Percentiles rank a stretch among this genome's conserved stretches.
Conservation (phyloP, 345 rosid genomes). For the Lenwebbia sp. region DNA sequence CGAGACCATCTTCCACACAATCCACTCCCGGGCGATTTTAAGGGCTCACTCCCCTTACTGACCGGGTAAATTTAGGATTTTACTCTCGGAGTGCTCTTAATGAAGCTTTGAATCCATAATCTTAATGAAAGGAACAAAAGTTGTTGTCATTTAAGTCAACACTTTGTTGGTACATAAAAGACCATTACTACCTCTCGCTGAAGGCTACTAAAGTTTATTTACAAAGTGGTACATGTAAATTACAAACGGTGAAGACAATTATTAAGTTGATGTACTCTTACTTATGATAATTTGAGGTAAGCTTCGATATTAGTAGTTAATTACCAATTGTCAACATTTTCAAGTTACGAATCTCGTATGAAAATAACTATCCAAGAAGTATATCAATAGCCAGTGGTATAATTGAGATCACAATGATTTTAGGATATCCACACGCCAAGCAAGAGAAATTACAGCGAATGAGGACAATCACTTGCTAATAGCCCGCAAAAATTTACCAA, state of each 20-base stretch:
- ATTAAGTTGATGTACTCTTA: neutral
- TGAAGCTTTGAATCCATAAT: neutral
- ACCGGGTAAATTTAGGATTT: neutral
- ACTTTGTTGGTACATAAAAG: neutral
- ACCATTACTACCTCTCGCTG: neutral
- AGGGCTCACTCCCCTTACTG: neutral
- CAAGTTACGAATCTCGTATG: neutral
- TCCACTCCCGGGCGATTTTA: neutral
- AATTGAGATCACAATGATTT: neutral
- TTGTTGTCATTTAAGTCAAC: neutral
- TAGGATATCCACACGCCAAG: neutral
- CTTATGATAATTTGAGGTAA: neutral
- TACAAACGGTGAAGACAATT: neutral
- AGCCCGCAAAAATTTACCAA: neutral
- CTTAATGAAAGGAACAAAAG: neutral
- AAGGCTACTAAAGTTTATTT: neutral
- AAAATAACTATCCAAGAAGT: neutral
- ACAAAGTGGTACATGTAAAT: neutral
- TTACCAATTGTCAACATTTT: too few species aligned
- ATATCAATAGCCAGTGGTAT: neutral
- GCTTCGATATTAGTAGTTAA: neutral
- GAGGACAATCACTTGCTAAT: neutral
- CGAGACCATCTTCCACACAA: neutral
- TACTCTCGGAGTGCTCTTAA: neutral
- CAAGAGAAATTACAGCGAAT: neutral